A percentile compares a stretch with the other conserved stretches of the same genome.
Evolutionary conservation across 1,139 yeast genomes (phyloP).

Genomic region (Candida gigantensis): DNA sequence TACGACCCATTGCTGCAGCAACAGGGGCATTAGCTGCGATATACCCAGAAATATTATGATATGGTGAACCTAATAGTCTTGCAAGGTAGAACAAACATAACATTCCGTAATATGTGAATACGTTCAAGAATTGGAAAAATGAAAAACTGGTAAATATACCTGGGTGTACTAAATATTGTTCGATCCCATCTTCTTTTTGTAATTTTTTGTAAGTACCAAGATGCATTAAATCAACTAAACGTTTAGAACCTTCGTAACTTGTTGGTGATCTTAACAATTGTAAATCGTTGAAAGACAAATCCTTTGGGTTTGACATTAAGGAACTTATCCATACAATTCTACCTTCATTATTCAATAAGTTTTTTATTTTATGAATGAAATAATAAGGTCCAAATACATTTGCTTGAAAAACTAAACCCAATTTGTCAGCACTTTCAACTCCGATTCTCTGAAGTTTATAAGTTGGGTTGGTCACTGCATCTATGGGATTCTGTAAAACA

Average conservation of each 20-base stretch:
- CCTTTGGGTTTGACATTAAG: conserved; percentile 71
- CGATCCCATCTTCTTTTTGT: conserved; percentile 49
- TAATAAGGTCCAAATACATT: conserved; percentile 95
- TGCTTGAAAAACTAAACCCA: conserved; percentile 92
- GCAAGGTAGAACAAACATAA: conserved; percentile 80
- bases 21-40: conserved; percentile 85
- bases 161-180: conserved; percentile 84
- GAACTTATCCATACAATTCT: conserved; percentile 84
- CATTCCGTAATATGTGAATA: conserved; percentile 85
- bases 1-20: conserved; percentile 37
- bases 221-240: conserved; percentile 83
- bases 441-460: conserved; percentile 83
- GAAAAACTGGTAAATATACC: conserved; percentile 90
- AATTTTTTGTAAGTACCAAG: conserved; percentile 61
- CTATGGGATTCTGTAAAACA: conserved; percentile 61
- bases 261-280: conserved; percentile 63
- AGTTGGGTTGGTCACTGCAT: conserved; percentile 81
- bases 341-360: conserved; percentile 56
- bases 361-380: conserved; percentile 61
- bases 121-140: conserved; percentile 71
- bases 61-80: conserved; percentile 75
- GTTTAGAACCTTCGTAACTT: conserved; percentile 91
- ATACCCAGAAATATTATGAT: conserved; percentile 88
- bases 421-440: conserved; percentile 63
- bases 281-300: conserved; percentile 70